A percentile compares a stretch with the other conserved stretches of the same genome.
Conservation (phyloP, 148 eudicot genomes). For the Linanthus parryae region DNA sequence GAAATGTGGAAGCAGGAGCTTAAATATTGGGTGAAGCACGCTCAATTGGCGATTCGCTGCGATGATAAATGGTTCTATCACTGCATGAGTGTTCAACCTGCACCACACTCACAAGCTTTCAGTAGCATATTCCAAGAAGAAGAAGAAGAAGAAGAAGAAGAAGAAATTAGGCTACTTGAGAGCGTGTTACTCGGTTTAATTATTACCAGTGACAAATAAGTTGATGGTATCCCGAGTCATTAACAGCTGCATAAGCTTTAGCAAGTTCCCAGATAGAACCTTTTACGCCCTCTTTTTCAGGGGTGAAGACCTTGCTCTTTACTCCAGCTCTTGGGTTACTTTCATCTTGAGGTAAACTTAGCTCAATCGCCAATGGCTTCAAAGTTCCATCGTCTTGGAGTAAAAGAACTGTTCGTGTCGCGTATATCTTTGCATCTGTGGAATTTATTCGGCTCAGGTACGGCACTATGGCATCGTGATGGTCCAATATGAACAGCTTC, state of each 20-base stretch:
- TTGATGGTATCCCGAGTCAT: conserved; percentile 92
- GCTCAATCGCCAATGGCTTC: conserved; percentile 79
- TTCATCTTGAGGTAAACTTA: conserved; percentile 71
- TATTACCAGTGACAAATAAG: conserved; percentile 83
- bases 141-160: not conserved
- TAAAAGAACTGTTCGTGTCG: conserved; percentile 63
- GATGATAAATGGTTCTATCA: conserved; percentile 66
- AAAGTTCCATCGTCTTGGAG: conserved; percentile 74
- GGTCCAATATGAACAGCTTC: conserved; percentile 73
- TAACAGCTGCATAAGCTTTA: conserved; percentile 83
- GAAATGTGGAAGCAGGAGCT: conserved; percentile 77
- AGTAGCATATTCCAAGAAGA: not conserved
- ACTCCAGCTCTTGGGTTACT: conserved; percentile 55
- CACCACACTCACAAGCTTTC: not conserved
- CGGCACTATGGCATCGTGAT: conserved; percentile 80
- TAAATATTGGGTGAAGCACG: conserved; percentile 66
- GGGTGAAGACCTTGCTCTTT: conserved; percentile 64
- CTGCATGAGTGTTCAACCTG: conserved; percentile 79
- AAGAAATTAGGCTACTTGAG: not conserved
- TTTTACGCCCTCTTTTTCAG: conserved; percentile 52
- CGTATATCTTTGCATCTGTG: conserved; percentile 69
- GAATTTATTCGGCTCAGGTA: conserved; percentile 62
- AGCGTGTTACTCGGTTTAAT: not conserved
- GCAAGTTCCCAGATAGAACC: conserved; percentile 82
- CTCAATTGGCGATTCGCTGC: conserved; percentile 67